phyloP scores from a whole-genome alignment of 495 filamentous ascomycete species.

The Hypoxylon subgilvum region DNA sequence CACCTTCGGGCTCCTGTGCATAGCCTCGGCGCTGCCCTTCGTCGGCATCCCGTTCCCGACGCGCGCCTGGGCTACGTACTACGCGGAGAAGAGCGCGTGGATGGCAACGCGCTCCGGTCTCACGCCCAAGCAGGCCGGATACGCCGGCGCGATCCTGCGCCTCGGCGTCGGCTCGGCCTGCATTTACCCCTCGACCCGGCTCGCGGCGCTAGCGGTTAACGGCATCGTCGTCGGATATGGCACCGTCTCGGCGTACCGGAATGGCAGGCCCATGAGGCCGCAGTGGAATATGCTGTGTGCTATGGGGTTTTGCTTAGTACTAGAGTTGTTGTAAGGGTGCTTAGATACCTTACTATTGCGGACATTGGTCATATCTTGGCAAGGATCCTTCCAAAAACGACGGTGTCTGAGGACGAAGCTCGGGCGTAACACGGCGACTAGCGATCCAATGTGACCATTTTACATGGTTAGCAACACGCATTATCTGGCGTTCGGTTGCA shows the following conservation, averaged over 20 bases:
- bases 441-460: background rate
- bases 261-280: slow-evolving; percentile 13
- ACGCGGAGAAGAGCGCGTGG: slow-evolving; percentile 31
- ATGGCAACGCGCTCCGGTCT: slow-evolving; percentile 10
- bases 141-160: slow-evolving; percentile 7
- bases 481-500: background rate
- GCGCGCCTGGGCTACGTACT: slow-evolving; percentile 14
- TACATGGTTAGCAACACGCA: background rate
- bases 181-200: slow-evolving; percentile 24
- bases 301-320: slow-evolving; percentile 4
- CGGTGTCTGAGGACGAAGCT: too few species aligned
- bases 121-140: slow-evolving; percentile 21
- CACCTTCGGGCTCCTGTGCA: slow-evolving; percentile 19
- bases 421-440: too few species aligned
- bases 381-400: too few species aligned
- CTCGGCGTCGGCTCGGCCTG: slow-evolving; percentile 22
- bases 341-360: too few species aligned
- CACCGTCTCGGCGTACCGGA: slow-evolving; percentile 16
- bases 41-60: slow-evolving; percentile 26
- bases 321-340: background rate
- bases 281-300: slow-evolving; percentile 24
- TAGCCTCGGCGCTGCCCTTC: slow-evolving; percentile 25
- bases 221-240: slow-evolving; percentile 18
- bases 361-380: too few species aligned
- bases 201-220: slow-evolving; percentile 13